A percentile compares a stretch with the other conserved stretches of the same genome.
phyloP scores from a whole-genome alignment of 495 filamentous ascomycete species.

The Evernia prunastri region DNA sequence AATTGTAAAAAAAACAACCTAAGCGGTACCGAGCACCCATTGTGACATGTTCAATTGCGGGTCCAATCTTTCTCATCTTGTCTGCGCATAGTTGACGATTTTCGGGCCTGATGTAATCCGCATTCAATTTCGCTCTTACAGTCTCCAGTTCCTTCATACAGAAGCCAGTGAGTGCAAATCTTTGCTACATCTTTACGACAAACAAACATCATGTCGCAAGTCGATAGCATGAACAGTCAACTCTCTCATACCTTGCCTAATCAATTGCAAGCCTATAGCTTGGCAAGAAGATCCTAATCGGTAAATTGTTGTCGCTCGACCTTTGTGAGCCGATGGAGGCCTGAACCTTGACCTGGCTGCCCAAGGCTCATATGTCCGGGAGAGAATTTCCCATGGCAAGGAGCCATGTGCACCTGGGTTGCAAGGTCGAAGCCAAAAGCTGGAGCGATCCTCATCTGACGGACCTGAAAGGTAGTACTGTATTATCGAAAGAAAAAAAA shows the following conservation, averaged over 20 bases:
- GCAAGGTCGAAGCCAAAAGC: not conserved
- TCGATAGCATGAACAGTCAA: not conserved
- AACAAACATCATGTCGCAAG: not conserved
- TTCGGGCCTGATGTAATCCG: not conserved
- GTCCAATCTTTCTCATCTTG: not conserved
- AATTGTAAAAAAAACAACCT: not conserved
- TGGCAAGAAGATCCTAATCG: not conserved
- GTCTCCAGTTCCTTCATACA: not conserved
- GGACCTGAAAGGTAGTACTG: not conserved
- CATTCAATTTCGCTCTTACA: not conserved
- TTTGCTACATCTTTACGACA: not conserved
- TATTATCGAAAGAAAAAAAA: not conserved
- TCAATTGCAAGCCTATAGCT: not conserved
- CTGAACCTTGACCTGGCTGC: not conserved
- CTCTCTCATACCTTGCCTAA: not conserved
- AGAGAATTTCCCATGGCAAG: not conserved
- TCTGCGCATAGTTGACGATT: not conserved
- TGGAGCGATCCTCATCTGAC: not conserved
- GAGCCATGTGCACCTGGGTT: not conserved
- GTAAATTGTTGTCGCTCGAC: not conserved
- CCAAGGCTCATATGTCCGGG: not conserved
- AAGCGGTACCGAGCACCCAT: not conserved
- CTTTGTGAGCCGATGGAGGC: not conserved
- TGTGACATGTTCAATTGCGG: not conserved
- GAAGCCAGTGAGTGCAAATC: not conserved